These are phyloP conservation scores for Polyplosphaeria fusca DNA, from an alignment of 495 filamentous ascomycete genomes.

Conservation along the genomic window DNA sequence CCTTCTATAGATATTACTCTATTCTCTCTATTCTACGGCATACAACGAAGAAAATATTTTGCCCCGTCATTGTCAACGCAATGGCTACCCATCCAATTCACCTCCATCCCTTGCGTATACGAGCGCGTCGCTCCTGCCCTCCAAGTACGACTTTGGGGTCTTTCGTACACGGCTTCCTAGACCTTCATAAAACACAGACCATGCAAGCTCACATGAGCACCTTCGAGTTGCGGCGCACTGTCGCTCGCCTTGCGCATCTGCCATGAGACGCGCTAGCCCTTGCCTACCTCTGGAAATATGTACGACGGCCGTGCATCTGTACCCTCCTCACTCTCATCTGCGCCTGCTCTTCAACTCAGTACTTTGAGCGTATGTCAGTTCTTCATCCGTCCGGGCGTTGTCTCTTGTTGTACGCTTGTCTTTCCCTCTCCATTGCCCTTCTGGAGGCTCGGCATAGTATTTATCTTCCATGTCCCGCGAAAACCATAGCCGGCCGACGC, in stretches of 20 bases:
- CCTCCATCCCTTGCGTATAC: too few relatives aligned
- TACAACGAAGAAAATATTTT: too few relatives aligned
- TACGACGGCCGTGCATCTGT: slow-evolving; percentile 14
- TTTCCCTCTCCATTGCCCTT: slow-evolving; percentile 17
- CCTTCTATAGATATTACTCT: too few relatives aligned
- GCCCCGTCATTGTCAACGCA: too few relatives aligned
- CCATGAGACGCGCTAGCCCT: slow-evolving; percentile 10
- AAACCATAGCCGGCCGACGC: slow-evolving; percentile 14
- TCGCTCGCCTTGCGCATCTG: slow-evolving; percentile 28
- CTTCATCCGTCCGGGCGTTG: not conserved
- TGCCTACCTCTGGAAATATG: slow-evolving; percentile 5
- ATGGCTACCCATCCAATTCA: too few relatives aligned
- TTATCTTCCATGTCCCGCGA: slow-evolving; percentile 31
- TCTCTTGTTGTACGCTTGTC: slow-evolving; percentile 10
- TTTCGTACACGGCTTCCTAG: too few relatives aligned
- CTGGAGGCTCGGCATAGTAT: slow-evolving; percentile 21
- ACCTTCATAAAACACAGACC: too few relatives aligned
- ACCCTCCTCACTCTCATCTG: not conserved
- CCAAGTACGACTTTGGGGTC: too few relatives aligned
- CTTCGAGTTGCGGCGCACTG: too few relatives aligned
- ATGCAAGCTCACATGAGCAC: too few relatives aligned
- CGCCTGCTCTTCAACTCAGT: not conserved
- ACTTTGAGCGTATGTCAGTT: not conserved
- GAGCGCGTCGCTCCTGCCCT: too few relatives aligned
- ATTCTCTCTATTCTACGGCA: too few relatives aligned